Evolutionary conservation across 2,329 filamentous ascomycete species (phyloP), one percentile per base, ranked within the genome.

Genomic region (Dactylellina sp.): DNA sequence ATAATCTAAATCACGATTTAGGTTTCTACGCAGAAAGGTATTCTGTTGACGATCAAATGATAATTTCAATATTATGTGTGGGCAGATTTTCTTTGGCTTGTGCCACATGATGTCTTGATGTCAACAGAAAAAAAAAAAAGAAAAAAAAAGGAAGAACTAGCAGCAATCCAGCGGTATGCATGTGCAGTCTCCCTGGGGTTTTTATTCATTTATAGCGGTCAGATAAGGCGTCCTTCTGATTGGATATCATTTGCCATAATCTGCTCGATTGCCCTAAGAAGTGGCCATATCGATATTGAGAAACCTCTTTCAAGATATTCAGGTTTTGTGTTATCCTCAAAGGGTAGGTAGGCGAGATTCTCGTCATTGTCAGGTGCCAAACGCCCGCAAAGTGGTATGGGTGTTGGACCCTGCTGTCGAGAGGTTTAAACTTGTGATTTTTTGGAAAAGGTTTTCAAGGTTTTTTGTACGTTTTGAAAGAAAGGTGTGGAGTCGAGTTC

Each of bases 1-100:
- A n/a, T n/a, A n/a, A n/a, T 32, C 28, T 32, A 32, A 4, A 32
- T 32, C 28, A 32, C 28, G 28, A 9, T 5, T 32, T 32, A 32
- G 9, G n/a, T n/a, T n/a, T n/a, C n/a, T n/a, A n/a, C n/a, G n/a
- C 78, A 59, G 75, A 76, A 4, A 79, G 76, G 71, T 80, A 78
- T 71, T 40, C n/a, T 16, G 3, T 40, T 14, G 37, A 40, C n/a
- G 4, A 40, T 40, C 79, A 78, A 56, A 35, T 32, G 9, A 76
- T 44, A 70, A 80, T 78, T 65, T 72, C 79, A 55, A 32, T 59
- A 62, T 62, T 62, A 52, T 62, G n/a, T 53, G 39, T 50, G 32
- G 6, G 6, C 20, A 62, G 28, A 40, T 37, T 22, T n/a, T n/a
- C n/a, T n/a, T 80, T 78, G 39, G 72, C 37, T 32, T 57, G 59